phyloP scores from a whole-genome alignment of 305 asterid species.

The Fraxinus latifolia region DNA sequence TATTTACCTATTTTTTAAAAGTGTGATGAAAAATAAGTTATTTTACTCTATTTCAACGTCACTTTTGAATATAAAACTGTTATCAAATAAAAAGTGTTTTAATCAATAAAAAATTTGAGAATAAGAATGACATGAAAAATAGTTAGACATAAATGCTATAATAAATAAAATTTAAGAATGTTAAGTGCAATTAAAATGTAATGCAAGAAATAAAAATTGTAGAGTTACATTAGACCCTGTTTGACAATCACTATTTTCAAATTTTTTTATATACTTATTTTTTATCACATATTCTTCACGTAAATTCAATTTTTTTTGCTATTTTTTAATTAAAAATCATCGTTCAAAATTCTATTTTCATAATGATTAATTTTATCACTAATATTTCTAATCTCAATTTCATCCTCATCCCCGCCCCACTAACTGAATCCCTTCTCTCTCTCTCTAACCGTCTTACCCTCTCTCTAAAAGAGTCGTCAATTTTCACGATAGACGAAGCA shows the following conservation, averaged over 20 bases:
- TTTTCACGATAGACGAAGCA: slow-evolving; percentile 28
- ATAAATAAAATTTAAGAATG: background rate
- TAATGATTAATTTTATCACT: background rate
- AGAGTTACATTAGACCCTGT: background rate
- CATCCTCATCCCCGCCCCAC: background rate
- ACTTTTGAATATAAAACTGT: background rate
- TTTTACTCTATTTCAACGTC: background rate
- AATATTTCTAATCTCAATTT: background rate
- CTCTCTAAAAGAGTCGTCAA: slow-evolving; percentile 20
- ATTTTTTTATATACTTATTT: too few species aligned
- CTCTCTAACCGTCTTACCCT: background rate
- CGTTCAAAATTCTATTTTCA: too few species aligned
- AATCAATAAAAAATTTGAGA: background rate
- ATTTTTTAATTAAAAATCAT: too few species aligned
- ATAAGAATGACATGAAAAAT: background rate
- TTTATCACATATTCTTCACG: too few species aligned
- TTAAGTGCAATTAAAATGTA: too few species aligned
- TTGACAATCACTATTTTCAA: too few species aligned
- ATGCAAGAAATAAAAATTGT: background rate
- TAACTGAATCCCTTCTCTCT: background rate
- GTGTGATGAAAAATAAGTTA: background rate
- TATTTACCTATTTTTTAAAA: background rate
- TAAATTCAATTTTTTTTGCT: too few species aligned
- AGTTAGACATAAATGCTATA: background rate
- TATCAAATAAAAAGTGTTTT: background rate